Base-by-base conservation (phyloP, 257 asterid species). In the Paulownia fortunei region DNA sequence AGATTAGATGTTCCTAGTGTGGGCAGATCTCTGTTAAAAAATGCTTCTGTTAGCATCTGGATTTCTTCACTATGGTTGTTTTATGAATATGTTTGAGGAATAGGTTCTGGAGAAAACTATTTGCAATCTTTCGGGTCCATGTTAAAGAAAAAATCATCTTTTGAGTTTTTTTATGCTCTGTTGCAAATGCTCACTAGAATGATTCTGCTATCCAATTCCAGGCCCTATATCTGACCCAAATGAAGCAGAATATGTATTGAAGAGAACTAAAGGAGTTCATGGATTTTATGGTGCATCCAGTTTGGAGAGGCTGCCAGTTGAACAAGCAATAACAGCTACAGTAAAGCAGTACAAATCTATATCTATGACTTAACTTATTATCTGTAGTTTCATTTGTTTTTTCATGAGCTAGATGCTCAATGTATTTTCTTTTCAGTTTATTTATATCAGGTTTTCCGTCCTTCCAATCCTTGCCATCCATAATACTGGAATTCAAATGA, bases 281-380 rank as follows among this genome's bases (percentile, higher is more conserved):
- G 99, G 99, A 70, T 95, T 95, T 84, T 95, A 95, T 30, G 97
- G 99, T 6, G 97, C 99, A 19, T 95, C 99, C 52, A 95, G 99
- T 76, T 82, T 95, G 89, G 99, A 95, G 89, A 93, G 99, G 86
- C 90, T 95, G 60, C 98, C 97, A 18, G 98, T 95, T 67, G 98
- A 95, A 87, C 92, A 90, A 73, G 97, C 99, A 51, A 91, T 95
- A 54, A 89, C 93, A 75, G 78, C 88, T 76, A 90, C 92, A 6
- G 93, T 95, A 9, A 87, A 84, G 76, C 97, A 89, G 78, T 91
- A 91, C 86, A 95, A 95, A 79, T 86, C 96, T 47, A 91, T 95
- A 58, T 88, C 93, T 66, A 61, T 91, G 36, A 71, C 82, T 46
- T 88, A 66, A 88, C 41, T 9, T 30, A 8, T 69, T 49, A 49